These are phyloP conservation scores for Herpetomonas tarakana DNA, from an alignment of 208 protist genomes.

Conservation along the genomic window DNA sequence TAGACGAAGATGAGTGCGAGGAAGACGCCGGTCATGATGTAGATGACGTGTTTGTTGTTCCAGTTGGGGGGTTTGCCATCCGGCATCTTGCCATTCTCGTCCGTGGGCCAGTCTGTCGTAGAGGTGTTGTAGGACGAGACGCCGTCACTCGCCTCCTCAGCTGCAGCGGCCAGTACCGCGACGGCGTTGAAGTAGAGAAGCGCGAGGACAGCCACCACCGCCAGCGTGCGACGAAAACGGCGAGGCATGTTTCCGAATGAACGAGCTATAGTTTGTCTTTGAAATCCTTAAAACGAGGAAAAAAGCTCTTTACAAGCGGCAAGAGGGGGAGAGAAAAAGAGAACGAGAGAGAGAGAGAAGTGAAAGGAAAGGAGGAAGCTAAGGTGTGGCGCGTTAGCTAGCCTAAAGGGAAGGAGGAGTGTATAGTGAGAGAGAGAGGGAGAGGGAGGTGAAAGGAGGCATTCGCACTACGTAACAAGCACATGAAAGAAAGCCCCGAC, in stretches of 20 bases:
- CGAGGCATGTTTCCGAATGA: neutral
- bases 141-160: too few species aligned
- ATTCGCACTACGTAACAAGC: too few species aligned
- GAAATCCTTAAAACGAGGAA: neutral
- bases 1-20: neutral
- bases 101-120: neutral
- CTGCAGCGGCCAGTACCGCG: too few species aligned
- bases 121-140: too few species aligned
- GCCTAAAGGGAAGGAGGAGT: too few species aligned
- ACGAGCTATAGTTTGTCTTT: neutral
- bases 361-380: conserved; percentile 4
- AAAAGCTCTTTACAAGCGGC: neutral
- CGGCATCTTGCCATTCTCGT: neutral
- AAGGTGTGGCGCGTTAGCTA: too few species aligned
- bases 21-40: neutral
- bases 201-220: neutral
- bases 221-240: neutral
- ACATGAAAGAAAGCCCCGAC: too few species aligned
- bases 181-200: neutral
- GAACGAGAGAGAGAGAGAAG: neutral
- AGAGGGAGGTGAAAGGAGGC: too few species aligned
- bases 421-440: too few species aligned
- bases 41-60: neutral
- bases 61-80: neutral
- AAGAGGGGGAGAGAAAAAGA: neutral